phyloP scores from a whole-genome alignment of 257 asterid genomes.

The Verbascum thapsus region DNA sequence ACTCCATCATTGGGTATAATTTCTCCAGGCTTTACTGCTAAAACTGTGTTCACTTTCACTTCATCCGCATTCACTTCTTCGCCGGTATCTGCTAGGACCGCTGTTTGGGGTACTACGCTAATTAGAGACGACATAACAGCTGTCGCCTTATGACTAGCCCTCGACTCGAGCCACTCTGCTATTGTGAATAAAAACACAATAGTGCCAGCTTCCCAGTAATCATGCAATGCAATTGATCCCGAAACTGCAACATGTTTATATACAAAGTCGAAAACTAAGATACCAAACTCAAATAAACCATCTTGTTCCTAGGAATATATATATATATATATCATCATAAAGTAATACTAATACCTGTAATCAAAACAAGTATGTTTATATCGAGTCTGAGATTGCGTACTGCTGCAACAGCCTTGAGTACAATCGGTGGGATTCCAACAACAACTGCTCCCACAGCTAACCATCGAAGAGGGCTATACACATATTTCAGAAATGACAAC shows the following conservation, averaged over 20 bases:
- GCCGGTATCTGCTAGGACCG: slow-evolving; percentile 59
- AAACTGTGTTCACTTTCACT: slow-evolving; percentile 50
- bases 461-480: slow-evolving; percentile 57
- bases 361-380: slow-evolving; percentile 71
- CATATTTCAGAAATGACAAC: slow-evolving; percentile 42
- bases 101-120: slow-evolving; percentile 62
- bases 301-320: not conserved
- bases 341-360: slow-evolving; percentile 46
- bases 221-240: slow-evolving; percentile 71
- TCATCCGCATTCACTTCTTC: slow-evolving; percentile 57
- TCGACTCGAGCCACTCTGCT: slow-evolving; percentile 84
- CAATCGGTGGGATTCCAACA: slow-evolving; percentile 46
- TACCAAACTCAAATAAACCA: not conserved
- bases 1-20: slow-evolving; percentile 79
- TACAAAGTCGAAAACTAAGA: not conserved
- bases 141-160: slow-evolving; percentile 85
- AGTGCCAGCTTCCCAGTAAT: slow-evolving; percentile 91
- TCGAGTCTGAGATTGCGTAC: slow-evolving; percentile 52
- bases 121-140: slow-evolving; percentile 63
- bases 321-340: too few species aligned
- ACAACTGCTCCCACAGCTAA: slow-evolving; percentile 57
- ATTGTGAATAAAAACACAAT: slow-evolving; percentile 78
- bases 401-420: slow-evolving; percentile 51
- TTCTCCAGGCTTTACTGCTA: slow-evolving; percentile 60
- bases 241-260: slow-evolving; percentile 47